Percentiles rank a stretch among this genome's conserved stretches.
Conservation (phyloP, 257 asterid species). For the Nicotiana otophora region DNA sequence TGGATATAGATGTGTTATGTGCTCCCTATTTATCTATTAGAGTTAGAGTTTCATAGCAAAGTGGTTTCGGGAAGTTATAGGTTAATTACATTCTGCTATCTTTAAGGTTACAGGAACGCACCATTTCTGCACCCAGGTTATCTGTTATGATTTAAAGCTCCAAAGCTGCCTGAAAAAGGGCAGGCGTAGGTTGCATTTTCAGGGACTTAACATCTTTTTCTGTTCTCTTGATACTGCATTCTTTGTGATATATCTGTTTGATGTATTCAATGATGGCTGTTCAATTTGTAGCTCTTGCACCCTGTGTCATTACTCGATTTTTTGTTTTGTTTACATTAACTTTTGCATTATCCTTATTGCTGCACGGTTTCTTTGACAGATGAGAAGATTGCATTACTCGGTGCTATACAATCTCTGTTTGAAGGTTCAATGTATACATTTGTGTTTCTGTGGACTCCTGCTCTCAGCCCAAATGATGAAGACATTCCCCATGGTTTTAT, state of each 20-base stretch:
- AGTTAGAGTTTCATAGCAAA: background rate
- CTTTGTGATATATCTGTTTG: background rate
- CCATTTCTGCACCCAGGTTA: background rate
- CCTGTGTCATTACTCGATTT: background rate
- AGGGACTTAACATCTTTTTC: background rate
- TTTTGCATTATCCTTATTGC: constrained; percentile 16
- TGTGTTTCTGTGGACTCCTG: constrained; percentile 98
- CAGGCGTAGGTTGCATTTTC: background rate
- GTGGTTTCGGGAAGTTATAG: background rate
- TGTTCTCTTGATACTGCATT: background rate
- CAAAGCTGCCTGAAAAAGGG: background rate
- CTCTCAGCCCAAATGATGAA: constrained; percentile 92
- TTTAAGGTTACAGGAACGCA: background rate
- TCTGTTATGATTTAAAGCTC: background rate
- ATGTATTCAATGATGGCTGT: background rate
- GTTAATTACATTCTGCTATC: background rate
- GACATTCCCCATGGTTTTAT: constrained; percentile 94
- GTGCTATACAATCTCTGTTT: constrained; percentile 95
- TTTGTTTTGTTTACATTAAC: constrained; percentile 7
- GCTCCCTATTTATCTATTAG: background rate
- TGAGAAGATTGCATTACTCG: constrained; percentile 94
- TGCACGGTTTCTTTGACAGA: constrained; percentile 41
- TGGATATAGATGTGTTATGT: background rate
- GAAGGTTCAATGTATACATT: constrained; percentile 99
- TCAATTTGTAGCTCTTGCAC: background rate